Evolutionary conservation across 2,329 filamentous ascomycete genomes (phyloP).

Genomic region (Epichloe sibirici): DNA sequence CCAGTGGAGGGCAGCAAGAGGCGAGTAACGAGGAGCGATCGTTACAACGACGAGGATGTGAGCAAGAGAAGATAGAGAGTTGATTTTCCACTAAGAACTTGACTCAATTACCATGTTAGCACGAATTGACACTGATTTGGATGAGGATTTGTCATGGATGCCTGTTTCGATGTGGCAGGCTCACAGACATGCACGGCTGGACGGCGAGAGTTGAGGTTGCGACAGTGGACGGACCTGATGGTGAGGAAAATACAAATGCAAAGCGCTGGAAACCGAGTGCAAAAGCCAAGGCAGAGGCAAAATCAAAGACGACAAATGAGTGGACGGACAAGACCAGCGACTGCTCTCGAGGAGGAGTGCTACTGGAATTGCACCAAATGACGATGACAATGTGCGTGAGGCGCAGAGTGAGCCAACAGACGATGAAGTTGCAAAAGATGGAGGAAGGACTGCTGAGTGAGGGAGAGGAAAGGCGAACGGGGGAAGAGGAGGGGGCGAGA

Average conservation of each 20-base stretch:
- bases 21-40: not conserved
- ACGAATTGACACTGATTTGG: not conserved
- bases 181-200: not conserved
- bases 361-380: conserved; percentile 43
- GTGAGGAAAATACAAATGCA: conserved; percentile 6
- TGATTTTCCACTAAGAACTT: not conserved
- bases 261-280: conserved; percentile 5
- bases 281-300: conserved; percentile 15
- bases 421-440: conserved; percentile 5
- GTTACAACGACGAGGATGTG: not conserved
- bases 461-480: conserved; percentile 8
- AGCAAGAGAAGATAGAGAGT: not conserved
- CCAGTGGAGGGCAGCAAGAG: not conserved
- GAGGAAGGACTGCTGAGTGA: conserved; percentile 5
- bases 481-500: conserved; percentile 5
- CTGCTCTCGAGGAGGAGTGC: conserved; percentile 36
- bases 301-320: conserved; percentile 32
- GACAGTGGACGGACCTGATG: conserved; percentile 1
- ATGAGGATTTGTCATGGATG: not conserved
- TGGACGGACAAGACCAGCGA: conserved; percentile 49
- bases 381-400: conserved; percentile 4
- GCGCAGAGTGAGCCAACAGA: conserved; percentile 4
- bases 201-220: not conserved
- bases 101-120: not conserved
- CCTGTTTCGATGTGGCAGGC: not conserved